phyloP scores from a whole-genome alignment of 306 rosid species.

The Bauhinia variegata region DNA sequence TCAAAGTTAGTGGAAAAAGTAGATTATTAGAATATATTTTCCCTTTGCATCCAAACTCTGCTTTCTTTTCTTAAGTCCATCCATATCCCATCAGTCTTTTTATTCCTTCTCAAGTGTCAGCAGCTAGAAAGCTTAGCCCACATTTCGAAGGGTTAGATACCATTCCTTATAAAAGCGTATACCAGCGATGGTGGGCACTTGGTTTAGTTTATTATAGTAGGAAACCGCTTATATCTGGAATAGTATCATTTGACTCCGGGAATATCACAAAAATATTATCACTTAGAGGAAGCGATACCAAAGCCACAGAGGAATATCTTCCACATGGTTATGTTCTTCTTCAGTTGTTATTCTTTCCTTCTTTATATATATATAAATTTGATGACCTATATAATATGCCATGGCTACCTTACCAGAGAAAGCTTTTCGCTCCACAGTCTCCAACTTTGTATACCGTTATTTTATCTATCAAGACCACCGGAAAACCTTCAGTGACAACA shows the following conservation, averaged over 20 bases:
- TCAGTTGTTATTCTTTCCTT: conserved; percentile 34
- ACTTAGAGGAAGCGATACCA: conserved; percentile 45
- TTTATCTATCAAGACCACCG: conserved; percentile 39
- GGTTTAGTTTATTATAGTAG: too few species aligned
- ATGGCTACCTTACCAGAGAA: conserved; percentile 65
- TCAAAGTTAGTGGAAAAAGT: conserved; percentile 43
- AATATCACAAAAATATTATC: conserved; percentile 34
- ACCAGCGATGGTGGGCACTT: too few species aligned
- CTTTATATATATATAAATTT: conserved; percentile 19
- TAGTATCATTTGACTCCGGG: conserved; percentile 36
- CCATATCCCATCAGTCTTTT: conserved; percentile 52
- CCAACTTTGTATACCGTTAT: conserved; percentile 49
- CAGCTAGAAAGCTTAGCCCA: background rate
- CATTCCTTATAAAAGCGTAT: conserved; percentile 47
- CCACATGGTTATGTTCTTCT: conserved; percentile 45
- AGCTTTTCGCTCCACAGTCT: conserved; percentile 54
- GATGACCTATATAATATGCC: conserved; percentile 22
- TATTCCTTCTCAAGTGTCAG: conserved; percentile 48
- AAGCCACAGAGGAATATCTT: conserved; percentile 71
- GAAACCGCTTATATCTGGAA: conserved; percentile 14
- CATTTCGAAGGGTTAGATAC: conserved; percentile 54
- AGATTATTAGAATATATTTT: conserved; percentile 61
- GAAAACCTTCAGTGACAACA: conserved; percentile 42
- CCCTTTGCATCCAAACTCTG: conserved; percentile 59
- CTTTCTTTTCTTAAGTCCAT: conserved; percentile 48